Percentiles rank a stretch among this genome's conserved stretches.
Evolutionary conservation across 768 basidiomycete species (phyloP).

Genomic region (Mycena vulgaris): DNA sequence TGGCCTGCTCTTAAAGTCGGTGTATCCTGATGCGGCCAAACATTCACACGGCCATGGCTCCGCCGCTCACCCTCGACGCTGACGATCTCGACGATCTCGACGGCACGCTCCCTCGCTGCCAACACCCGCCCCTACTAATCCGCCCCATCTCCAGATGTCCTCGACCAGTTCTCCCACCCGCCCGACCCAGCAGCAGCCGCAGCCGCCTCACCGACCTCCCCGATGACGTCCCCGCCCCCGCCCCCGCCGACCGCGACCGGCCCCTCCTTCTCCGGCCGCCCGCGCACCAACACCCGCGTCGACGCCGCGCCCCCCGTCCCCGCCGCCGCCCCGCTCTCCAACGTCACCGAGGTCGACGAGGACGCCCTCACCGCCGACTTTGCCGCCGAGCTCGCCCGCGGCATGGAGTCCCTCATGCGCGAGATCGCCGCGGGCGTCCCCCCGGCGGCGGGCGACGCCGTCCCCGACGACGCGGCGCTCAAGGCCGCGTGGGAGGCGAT

Average conservation of each 20-base stretch:
- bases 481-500: constrained; percentile 81
- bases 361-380: constrained; percentile 58
- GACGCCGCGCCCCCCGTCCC: constrained; percentile 58
- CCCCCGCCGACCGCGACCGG: constrained; percentile 51
- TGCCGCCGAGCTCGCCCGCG: constrained; percentile 61
- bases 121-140: constrained; percentile 15
- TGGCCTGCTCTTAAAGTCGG: no score
- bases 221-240: constrained; percentile 47
- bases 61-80: constrained; percentile 34
- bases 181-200: constrained; percentile 12
- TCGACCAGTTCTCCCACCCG: constrained; percentile 58
- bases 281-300: constrained; percentile 66
- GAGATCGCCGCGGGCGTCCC: constrained; percentile 60
- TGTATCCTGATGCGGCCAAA: no score
- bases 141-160: constrained; percentile 60
- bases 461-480: constrained; percentile 57
- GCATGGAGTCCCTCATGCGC: constrained; percentile 67
- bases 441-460: constrained; percentile 46
- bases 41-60: no score
- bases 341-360: constrained; percentile 54
- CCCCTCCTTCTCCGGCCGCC: constrained; percentile 51
- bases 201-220: constrained; percentile 29
- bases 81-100: constrained; percentile 83
- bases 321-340: constrained; percentile 38
- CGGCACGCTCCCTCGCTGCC: no score